phyloP scores from a whole-genome alignment of 1,284 basidiomycete species.

The Malassezia pachydermatis region DNA sequence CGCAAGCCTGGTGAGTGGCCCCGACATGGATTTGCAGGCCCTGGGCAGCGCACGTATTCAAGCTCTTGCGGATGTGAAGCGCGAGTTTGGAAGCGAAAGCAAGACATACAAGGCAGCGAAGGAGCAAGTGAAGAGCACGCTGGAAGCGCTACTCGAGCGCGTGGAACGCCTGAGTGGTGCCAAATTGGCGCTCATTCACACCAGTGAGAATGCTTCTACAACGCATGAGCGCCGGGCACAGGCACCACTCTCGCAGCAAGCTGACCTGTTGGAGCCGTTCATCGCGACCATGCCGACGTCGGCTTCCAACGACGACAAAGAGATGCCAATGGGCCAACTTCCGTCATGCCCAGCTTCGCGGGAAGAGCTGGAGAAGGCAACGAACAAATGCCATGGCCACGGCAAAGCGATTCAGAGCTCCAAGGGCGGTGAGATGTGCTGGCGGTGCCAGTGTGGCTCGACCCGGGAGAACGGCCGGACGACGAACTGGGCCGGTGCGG shows the following conservation, averaged over 20 bases:
- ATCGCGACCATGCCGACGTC: background rate
- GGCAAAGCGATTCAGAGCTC: slow-evolving; percentile 28
- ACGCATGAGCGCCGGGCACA: background rate
- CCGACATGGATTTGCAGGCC: background rate
- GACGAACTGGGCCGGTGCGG: slow-evolving; percentile 32
- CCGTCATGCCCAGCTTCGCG: slow-evolving; percentile 6
- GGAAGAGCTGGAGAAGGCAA: slow-evolving; percentile 26
- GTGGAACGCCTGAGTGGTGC: background rate
- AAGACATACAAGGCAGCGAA: slow-evolving; percentile 3
- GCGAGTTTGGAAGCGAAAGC: slow-evolving; percentile 8
- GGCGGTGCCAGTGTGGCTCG: slow-evolving; percentile 30
- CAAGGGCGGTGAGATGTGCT: slow-evolving; percentile 34
- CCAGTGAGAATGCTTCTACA: background rate
- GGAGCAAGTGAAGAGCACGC: slow-evolving; percentile 4
- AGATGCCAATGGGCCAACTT: background rate
- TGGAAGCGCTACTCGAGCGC: slow-evolving; percentile 1
- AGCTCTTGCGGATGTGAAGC: slow-evolving; percentile 3
- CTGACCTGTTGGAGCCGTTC: background rate
- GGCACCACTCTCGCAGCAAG: background rate
- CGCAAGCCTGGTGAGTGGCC: background rate
- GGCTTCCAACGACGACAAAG: background rate
- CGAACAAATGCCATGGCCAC: slow-evolving; percentile 30
- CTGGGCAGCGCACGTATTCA: slow-evolving; percentile 3
- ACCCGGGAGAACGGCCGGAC: slow-evolving; percentile 20
- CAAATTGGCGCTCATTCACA: slow-evolving; percentile 8